Conservation (phyloP, 306 rosid genomes). For the Gastrolobium bilobum region DNA sequence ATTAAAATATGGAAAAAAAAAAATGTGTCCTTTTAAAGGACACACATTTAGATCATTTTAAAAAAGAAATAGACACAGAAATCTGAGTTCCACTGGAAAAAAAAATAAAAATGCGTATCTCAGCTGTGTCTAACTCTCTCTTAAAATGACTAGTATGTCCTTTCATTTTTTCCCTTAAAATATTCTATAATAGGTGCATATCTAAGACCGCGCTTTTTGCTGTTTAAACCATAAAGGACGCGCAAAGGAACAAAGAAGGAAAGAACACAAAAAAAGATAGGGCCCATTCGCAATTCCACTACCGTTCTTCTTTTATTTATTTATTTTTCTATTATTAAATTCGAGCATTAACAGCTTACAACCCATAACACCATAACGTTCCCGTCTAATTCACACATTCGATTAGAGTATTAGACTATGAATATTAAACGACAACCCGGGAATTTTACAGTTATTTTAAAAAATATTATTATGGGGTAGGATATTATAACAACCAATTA, state of each 20-base stretch:
- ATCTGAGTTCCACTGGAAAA: too few relatives aligned
- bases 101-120: too few relatives aligned
- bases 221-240: constrained; percentile 33
- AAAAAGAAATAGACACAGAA: too few relatives aligned
- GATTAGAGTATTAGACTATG: background rate
- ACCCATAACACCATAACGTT: constrained; percentile 1
- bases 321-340: background rate
- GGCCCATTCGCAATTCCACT: constrained; percentile 45
- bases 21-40: too few relatives aligned
- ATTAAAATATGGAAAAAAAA: background rate
- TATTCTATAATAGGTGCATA: constrained; percentile 23
- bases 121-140: too few relatives aligned
- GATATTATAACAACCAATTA: too few relatives aligned
- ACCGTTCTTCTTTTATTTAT: constrained; percentile 1
- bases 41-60: too few relatives aligned
- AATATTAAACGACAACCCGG: background rate
- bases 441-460: background rate
- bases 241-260: constrained; percentile 24
- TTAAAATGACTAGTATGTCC: too few relatives aligned
- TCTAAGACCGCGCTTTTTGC: constrained; percentile 14
- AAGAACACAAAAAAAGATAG: constrained; percentile 38
- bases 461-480: background rate
- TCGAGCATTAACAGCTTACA: constrained; percentile 6
- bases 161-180: too few relatives aligned
- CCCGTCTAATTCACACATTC: background rate